These are phyloP conservation scores for Mrakia blollopis DNA, from an alignment of 768 basidiomycete genomes.

Conservation along the genomic window DNA sequence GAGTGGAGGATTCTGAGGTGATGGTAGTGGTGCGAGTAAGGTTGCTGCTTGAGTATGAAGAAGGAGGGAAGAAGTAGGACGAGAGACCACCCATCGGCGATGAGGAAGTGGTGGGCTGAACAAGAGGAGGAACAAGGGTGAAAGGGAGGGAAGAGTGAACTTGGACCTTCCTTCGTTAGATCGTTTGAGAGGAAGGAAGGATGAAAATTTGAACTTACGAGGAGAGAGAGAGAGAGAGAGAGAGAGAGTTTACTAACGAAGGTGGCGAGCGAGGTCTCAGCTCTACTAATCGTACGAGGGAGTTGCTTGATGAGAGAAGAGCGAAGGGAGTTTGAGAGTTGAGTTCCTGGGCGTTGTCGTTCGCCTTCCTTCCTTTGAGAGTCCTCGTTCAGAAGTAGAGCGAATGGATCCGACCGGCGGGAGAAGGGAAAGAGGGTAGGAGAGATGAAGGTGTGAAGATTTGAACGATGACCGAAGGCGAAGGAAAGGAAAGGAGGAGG, in stretches of 20 bases:
- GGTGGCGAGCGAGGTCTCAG: not conserved
- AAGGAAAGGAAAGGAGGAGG: not conserved
- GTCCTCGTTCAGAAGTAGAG: not conserved
- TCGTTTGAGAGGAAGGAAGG: no score
- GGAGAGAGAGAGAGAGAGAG: not conserved
- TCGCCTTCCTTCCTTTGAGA: not conserved
- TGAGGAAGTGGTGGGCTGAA: not conserved
- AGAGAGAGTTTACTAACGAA: not conserved
- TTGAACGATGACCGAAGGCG: not conserved
- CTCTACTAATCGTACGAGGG: not conserved
- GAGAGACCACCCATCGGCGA: not conserved
- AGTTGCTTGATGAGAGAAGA: not conserved
- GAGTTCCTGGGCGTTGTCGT: not conserved
- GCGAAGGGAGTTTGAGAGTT: not conserved
- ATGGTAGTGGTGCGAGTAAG: not conserved
- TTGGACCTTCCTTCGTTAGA: no score
- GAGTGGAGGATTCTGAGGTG: not conserved
- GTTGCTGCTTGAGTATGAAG: not conserved
- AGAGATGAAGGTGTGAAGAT: no score
- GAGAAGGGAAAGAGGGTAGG: not conserved
- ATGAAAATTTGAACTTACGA: no score
- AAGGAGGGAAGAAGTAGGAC: not conserved
- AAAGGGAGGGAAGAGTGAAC: no score
- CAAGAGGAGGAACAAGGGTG: not conserved
- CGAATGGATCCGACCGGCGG: not conserved